A percentile compares a stretch with the other conserved stretches of the same genome.
These are phyloP conservation scores for Neocucurbitaria cava DNA, from an alignment of 2,329 filamentous ascomycete genomes.

Conservation along the genomic window DNA sequence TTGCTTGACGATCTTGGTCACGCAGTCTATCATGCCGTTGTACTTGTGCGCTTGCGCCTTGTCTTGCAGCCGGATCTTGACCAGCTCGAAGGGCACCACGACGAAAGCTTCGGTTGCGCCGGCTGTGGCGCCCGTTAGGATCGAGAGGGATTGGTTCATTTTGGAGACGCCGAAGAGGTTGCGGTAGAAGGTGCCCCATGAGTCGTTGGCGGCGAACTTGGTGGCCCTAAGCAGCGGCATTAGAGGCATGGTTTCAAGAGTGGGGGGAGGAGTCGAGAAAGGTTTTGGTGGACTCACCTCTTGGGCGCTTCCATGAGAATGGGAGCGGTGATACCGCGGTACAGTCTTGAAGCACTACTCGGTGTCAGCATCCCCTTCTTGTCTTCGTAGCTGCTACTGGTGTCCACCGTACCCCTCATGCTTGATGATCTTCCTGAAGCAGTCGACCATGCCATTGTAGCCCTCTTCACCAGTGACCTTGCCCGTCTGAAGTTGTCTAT, in stretches of 20 bases:
- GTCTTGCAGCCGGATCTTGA: conserved; percentile 98
- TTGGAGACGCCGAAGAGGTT: conserved; percentile 81
- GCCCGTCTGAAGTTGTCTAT: conserved; percentile 85
- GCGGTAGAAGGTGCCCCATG: conserved; percentile 95
- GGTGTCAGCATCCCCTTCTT: conserved; percentile 18
- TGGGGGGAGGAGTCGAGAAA: not conserved
- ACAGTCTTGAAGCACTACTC: conserved; percentile 80
- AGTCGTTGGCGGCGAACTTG: conserved; percentile 99
- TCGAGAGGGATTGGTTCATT: conserved; percentile 90
- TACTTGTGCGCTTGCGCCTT: conserved; percentile 90
- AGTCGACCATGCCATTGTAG: conserved; percentile 98
- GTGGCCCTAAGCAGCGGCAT: conserved; percentile 68
- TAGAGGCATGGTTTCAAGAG: not conserved
- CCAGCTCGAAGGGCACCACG: conserved; percentile 95
- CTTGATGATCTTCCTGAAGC: conserved; percentile 95
- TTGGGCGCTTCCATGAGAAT: conserved; percentile 98
- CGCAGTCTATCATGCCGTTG: conserved; percentile 79
- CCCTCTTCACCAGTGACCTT: conserved; percentile 75
- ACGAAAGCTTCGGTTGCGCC: conserved; percentile 96
- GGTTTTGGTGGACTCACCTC: conserved; percentile 52
- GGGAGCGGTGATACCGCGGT: conserved; percentile 92
- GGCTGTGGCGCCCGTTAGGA: conserved; percentile 91
- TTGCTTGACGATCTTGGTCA: conserved; percentile 79
- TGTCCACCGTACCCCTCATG: conserved; percentile 78
- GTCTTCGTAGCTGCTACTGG: not conserved